phyloP scores from a whole-genome alignment of 371 early-diverging fungal species.

The Mortierella sp. region DNA sequence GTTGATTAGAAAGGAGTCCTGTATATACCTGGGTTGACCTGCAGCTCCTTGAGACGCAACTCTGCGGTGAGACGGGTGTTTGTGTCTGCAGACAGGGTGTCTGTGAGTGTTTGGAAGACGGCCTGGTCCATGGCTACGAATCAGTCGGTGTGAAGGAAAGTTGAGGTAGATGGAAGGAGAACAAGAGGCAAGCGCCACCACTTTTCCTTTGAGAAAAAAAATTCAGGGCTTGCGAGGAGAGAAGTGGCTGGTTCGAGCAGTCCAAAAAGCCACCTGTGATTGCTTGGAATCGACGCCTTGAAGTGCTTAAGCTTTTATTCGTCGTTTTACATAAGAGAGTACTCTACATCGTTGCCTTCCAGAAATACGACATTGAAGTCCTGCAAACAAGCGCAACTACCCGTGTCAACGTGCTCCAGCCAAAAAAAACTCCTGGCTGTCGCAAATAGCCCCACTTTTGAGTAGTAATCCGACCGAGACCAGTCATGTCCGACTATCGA shows the following conservation, averaged over 20 bases:
- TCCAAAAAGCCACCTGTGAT: not conserved
- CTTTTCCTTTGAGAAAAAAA: not conserved
- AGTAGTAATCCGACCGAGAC: not conserved
- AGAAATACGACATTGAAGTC: not conserved
- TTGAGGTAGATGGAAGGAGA: not conserved
- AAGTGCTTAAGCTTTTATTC: not conserved
- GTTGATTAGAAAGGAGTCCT: not conserved
- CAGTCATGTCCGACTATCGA: not conserved
- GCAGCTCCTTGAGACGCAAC: constrained; percentile 75
- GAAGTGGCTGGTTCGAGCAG: not conserved
- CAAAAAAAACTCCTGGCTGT: not conserved
- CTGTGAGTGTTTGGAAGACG: constrained; percentile 78
- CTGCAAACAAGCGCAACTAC: not conserved
- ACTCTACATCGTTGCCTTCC: not conserved
- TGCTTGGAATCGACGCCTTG: not conserved
- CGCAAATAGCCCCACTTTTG: not conserved
- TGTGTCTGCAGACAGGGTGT: constrained; percentile 77
- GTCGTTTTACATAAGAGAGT: not conserved
- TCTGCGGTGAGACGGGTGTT: constrained; percentile 80
- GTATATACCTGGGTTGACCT: constrained; percentile 68
- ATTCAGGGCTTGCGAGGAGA: not conserved
- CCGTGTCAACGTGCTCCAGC: not conserved
- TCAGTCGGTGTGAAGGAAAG: not conserved
- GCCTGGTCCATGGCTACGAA: constrained; percentile 73
- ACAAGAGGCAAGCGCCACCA: not conserved